A percentile compares a stretch with the other conserved stretches of the same genome.
These are phyloP conservation scores for Carex parvula DNA, from an alignment of 176 grass and related monocot genomes.

Conservation along the genomic window DNA sequence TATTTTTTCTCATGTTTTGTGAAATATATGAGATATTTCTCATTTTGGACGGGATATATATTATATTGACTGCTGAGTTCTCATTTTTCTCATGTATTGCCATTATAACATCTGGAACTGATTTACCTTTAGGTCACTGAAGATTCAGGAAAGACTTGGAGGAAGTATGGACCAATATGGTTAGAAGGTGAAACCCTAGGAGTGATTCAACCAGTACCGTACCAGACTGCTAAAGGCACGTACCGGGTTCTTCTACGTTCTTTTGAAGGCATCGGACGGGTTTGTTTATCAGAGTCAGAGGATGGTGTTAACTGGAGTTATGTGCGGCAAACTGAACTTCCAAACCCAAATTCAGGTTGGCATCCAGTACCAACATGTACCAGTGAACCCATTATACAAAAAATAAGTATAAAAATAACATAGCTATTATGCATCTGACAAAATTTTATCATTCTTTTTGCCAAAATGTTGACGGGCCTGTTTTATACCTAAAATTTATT, in stretches of 20 bases:
- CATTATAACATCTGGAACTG: not conserved
- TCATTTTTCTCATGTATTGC: not conserved
- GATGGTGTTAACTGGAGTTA: slow-evolving; percentile 74
- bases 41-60: not conserved
- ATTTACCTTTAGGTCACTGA: slow-evolving; percentile 54
- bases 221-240: slow-evolving; percentile 52
- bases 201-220: slow-evolving; percentile 94
- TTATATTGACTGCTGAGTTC: not conserved
- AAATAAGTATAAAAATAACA: not conserved
- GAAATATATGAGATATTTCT: not conserved
- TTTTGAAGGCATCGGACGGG: slow-evolving; percentile 47
- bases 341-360: slow-evolving; percentile 86
- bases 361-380: not conserved
- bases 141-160: slow-evolving; percentile 68
- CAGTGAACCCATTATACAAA: not conserved
- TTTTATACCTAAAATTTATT: not conserved
- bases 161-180: slow-evolving; percentile 80
- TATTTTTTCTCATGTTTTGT: not conserved
- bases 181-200: slow-evolving; percentile 67
- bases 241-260: slow-evolving; percentile 76
- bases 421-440: not conserved
- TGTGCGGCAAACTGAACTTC: slow-evolving; percentile 54
- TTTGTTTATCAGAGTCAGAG: slow-evolving; percentile 70
- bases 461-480: not conserved
- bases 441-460: not conserved